Evolutionary conservation across 768 basidiomycete genomes (phyloP).

Genomic region (Chalciporus piperatus): DNA sequence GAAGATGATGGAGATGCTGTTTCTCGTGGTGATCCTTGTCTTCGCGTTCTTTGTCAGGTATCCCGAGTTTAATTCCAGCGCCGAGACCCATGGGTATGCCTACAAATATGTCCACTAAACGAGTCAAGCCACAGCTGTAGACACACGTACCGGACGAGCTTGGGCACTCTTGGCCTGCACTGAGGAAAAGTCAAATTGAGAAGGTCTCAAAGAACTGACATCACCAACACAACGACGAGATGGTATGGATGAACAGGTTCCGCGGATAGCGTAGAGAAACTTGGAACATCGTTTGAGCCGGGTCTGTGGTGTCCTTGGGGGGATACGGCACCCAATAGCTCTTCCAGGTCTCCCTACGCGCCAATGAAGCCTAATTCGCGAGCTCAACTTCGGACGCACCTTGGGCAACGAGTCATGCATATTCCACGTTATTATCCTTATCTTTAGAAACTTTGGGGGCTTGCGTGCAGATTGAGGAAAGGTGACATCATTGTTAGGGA

Average conservation of each 20-base stretch:
- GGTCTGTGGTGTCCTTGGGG: constrained; percentile 32
- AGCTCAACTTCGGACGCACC: constrained; percentile 34
- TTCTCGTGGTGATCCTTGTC: constrained; percentile 31
- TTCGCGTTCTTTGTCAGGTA: constrained; percentile 43
- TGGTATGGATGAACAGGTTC: constrained; percentile 70
- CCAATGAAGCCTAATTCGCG: constrained; percentile 4
- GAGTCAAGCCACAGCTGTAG: not conserved
- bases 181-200: constrained; percentile 30
- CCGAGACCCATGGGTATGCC: constrained; percentile 78
- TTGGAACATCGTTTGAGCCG: constrained; percentile 21
- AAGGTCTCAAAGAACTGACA: constrained; percentile 1
- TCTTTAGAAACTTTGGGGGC: constrained; percentile 52
- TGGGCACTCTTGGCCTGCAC: constrained; percentile 78
- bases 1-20: constrained; percentile 23
- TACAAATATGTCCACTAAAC: constrained; percentile 23
- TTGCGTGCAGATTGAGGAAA: constrained; percentile 25
- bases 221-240: constrained; percentile 68
- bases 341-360: constrained; percentile 65
- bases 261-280: constrained; percentile 46
- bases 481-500: constrained; percentile 20
- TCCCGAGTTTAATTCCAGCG: constrained; percentile 71
- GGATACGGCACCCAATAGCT: constrained; percentile 63
- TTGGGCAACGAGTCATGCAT: constrained; percentile 84
- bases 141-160: constrained; percentile 57
- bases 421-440: constrained; percentile 76